Evolutionary conservation across 164 flowering plant species (phyloP), one percentile per base, ranked within the genome.

Genomic region (Cinnamomum chago): DNA sequence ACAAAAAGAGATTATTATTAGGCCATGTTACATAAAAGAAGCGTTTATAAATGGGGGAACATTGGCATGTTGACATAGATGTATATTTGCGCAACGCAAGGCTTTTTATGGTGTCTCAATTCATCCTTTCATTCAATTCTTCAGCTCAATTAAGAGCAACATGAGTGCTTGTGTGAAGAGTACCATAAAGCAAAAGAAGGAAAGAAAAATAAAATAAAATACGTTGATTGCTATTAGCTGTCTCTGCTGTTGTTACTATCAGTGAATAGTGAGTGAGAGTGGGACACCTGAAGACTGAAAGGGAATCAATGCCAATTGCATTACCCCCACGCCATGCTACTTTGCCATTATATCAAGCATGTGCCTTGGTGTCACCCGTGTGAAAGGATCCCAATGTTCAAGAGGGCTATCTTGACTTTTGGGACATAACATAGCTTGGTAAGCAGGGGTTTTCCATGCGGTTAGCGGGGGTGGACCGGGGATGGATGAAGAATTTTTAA

Each of bases 221-320:
- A 35, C 47, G 6, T 81, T 77, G 78, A 70, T 68, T 28, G 47
- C 15, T 23, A 40, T 7, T 58, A 67, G 70, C 70, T 67, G 70
- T 67, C 27, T 5, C 11, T 14, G 30, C n/a, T 14, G 28, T 67
- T 64, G 24, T 64, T 23, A 25, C 33, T 11, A 12, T 24, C 5
- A 55, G 60, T 14, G n/a, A 7, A 64, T 22, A 24, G 12, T 64
- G 67, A 25, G 30, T n/a, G 17, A 64, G n/a, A 15, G 15, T 24
- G 67, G 24, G 67, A 64, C 67, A 23, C 2, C 15, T 11, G 11
- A 7, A 40, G 47, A 5, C 10, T 40, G 47, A 40, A 40, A 10
- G 47, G 47, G 47, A 40, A 7, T 40, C 47, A 5, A 40, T 7
- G 47, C 47, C 2, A 25, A 24, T 22, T 64, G 28, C 24, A 22